phyloP scores from a whole-genome alignment of 441 rosid species.

The Manihot esculenta region DNA sequence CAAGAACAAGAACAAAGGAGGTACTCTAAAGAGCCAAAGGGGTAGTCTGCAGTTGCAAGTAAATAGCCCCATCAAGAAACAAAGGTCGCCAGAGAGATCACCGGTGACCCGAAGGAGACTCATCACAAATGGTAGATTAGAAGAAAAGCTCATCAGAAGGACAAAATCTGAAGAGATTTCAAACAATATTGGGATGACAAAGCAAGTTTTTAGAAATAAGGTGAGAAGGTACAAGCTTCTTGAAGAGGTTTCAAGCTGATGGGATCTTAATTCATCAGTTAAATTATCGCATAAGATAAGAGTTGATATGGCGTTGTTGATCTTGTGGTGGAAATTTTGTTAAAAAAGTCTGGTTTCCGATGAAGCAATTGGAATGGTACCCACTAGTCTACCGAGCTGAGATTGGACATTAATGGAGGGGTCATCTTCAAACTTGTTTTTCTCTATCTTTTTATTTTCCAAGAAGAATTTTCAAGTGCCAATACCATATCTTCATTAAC shows the following conservation, averaged over 20 bases:
- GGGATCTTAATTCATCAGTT: too few species aligned
- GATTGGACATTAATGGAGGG: too few species aligned
- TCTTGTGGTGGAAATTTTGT: background rate
- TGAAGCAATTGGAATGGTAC: background rate
- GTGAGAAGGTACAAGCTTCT: slow-evolving; percentile 66
- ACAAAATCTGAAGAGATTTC: slow-evolving; percentile 43
- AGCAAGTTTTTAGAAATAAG: slow-evolving; percentile 49
- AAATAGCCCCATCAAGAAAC: slow-evolving; percentile 37
- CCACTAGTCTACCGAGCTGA: background rate
- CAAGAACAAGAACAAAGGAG: slow-evolving; percentile 4
- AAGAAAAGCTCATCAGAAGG: slow-evolving; percentile 40
- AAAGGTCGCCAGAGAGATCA: slow-evolving; percentile 33
- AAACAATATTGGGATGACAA: slow-evolving; percentile 23
- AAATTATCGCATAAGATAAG: too few species aligned
- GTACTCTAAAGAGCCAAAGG: slow-evolving; percentile 10
- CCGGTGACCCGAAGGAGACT: slow-evolving; percentile 41
- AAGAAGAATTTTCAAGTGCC: too few species aligned
- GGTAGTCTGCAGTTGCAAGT: slow-evolving; percentile 23
- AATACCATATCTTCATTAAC: too few species aligned
- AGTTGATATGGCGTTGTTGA: background rate
- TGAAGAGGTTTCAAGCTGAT: slow-evolving; percentile 66
- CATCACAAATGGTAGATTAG: slow-evolving; percentile 38
- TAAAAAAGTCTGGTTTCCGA: too few species aligned
- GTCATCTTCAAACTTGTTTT: too few species aligned
- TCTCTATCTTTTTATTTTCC: too few species aligned